These are phyloP conservation scores for Dichotomocladium elegans DNA, from an alignment of 371 early-diverging fungal genomes.

Conservation along the genomic window DNA sequence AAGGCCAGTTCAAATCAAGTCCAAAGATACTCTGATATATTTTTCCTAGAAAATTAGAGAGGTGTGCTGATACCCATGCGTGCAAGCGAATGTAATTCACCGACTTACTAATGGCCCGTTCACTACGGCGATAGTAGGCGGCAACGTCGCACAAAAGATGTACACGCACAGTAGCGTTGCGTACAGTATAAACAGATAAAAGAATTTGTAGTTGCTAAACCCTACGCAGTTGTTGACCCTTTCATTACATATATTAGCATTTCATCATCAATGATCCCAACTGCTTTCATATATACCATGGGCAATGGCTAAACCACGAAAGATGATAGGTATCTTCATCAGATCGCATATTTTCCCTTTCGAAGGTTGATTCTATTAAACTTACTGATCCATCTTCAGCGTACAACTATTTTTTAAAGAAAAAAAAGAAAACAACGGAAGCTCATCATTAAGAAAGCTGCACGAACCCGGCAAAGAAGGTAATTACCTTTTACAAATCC, in stretches of 20 bases:
- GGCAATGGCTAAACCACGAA: conserved; percentile 47
- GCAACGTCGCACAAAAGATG: conserved; percentile 39
- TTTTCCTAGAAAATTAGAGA: not conserved
- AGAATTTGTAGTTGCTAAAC: conserved; percentile 63
- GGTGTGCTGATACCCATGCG: not conserved
- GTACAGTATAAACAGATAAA: conserved; percentile 62
- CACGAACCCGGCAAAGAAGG: not conserved
- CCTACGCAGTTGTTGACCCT: conserved; percentile 77
- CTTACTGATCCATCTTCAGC: conserved; percentile 71
- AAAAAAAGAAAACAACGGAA: not conserved
- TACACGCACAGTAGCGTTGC: conserved; percentile 47
- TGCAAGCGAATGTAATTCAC: not conserved
- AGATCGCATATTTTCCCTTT: not conserved
- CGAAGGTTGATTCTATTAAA: not conserved
- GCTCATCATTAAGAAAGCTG: not conserved
- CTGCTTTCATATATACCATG: conserved; percentile 27
- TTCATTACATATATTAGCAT: not conserved
- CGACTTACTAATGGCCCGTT: conserved; percentile 32
- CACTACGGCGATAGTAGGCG: conserved; percentile 23
- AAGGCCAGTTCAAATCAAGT: conserved; percentile 32
- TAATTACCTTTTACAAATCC: conserved; percentile 40
- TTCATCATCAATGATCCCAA: not conserved
- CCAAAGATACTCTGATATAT: conserved; percentile 28
- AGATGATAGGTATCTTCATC: not conserved
- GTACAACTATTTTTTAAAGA: conserved; percentile 37